Base-by-base conservation (phyloP, 768 basidiomycete species). In the Candolleomyces efflorescens region DNA sequence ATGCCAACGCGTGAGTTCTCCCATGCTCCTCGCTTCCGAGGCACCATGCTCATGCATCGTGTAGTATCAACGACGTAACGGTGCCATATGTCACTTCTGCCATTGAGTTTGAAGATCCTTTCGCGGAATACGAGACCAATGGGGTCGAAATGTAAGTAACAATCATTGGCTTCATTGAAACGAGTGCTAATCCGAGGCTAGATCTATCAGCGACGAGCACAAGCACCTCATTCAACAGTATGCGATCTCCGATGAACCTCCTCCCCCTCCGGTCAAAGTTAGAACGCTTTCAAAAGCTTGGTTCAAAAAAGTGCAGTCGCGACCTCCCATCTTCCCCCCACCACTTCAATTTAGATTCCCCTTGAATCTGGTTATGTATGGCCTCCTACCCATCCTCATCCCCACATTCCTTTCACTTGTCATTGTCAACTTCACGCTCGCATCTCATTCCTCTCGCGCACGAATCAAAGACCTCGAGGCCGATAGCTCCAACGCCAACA, bases 81-180 rank as follows among this genome's bases (percentile, higher is more conserved):
- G 93, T 96, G 2, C 90, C 94, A 0, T 95, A 89, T 65, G 73
- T 88, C 15, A 92, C 90, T 1, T 83, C 89, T 6, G 84, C 85
- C 7, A 87, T 93, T 32, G 87, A 90, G 59, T 69, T 74, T 0
- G 70, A 79, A 59, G 89, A 95, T 68, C 78, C 83, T 0, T 93
- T 92, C 67, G 72, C 75, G 12, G 78, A 82, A 13, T 73, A 82
- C 60, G 70, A 74, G 20, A 72, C 67, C 0, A 86, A 78, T 57
- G 89, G 87, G 1, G 71, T 93, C 20, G 68, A 84, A 63, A 68
- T 92, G 86, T 88, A 69, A 20, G 82, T 66, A 1, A 39, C 46
- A 46, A 54, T 53, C 7, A 18, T 32, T 37, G n/a, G 37, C 46
- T 36, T 44, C 41, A 15, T 15, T 23, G 39, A 5, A 18, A 7